Percentiles rank a stretch among this genome's conserved stretches.
Conservation (phyloP, 108 stramenopile genomes). For the Schizochytrium sp. region DNA sequence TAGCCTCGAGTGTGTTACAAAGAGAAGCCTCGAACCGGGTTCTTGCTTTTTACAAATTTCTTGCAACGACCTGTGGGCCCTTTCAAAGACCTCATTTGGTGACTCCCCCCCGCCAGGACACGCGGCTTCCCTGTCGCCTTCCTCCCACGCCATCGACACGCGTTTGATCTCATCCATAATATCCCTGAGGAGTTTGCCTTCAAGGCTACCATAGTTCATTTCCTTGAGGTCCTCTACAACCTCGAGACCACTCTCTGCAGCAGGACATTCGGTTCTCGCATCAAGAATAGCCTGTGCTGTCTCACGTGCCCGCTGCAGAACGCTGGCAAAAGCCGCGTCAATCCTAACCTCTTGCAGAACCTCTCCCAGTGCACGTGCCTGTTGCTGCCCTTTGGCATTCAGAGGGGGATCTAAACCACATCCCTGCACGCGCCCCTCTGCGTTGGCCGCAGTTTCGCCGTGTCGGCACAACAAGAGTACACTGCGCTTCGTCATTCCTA, state of each 20-base stretch:
- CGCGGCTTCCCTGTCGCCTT: not conserved
- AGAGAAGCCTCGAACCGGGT: not conserved
- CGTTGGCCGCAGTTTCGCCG: conserved; percentile 35
- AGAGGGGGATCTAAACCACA: not conserved
- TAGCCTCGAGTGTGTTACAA: not conserved
- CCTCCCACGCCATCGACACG: conserved; percentile 2
- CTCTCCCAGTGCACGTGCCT: not conserved
- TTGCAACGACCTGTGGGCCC: not conserved
- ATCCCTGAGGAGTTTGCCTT: conserved; percentile 30
- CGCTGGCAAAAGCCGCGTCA: conserved; percentile 25
- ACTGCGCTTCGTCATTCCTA: not conserved
- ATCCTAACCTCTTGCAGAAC: not conserved
- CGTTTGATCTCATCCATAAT: not conserved
- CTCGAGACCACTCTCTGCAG: not conserved
- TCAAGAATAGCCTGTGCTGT: conserved; percentile 1
- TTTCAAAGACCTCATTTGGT: not conserved
- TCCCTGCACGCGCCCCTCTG: conserved; percentile 45
- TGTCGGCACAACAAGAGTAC: conserved; percentile 5
- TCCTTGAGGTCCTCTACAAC: not conserved
- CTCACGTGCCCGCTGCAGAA: not conserved
- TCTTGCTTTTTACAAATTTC: not conserved
- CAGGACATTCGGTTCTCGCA: not conserved
- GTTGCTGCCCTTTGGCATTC: not conserved
- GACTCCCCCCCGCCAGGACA: conserved; percentile 19
- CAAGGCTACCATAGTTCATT: conserved; percentile 5